Evolutionary conservation across 176 grass and related monocot species (phyloP).

Genomic region (Aegilops bicornis): DNA sequence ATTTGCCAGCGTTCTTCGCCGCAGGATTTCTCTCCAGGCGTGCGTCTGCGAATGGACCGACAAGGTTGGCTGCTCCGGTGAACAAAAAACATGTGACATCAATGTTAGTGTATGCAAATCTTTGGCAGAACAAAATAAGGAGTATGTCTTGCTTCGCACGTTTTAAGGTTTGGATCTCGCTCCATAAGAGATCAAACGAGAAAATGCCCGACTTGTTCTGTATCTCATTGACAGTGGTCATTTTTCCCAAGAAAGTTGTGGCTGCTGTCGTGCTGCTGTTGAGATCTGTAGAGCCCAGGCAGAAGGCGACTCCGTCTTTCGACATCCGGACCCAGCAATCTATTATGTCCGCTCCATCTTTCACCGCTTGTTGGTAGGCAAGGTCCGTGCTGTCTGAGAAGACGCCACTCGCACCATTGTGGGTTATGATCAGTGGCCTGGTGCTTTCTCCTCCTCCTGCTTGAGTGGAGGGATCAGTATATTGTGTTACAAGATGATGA

Average conservation of each 20-base stretch:
- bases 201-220: constrained; percentile 69
- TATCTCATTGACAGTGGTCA: constrained; percentile 50
- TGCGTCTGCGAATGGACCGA: constrained; percentile 46
- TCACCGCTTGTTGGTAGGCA: constrained; percentile 58
- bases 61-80: constrained; percentile 42
- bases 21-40: constrained; percentile 66
- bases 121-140: neutral
- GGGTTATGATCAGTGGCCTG: constrained; percentile 66
- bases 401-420: constrained; percentile 60
- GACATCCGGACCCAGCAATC: constrained; percentile 88
- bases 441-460: neutral
- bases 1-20: constrained; percentile 70
- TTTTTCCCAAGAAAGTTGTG: constrained; percentile 44
- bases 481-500: neutral
- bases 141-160: constrained; percentile 35
- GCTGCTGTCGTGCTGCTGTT: constrained; percentile 48
- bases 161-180: constrained; percentile 77
- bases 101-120: constrained; percentile 1
- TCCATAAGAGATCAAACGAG: constrained; percentile 85
- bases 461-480: neutral
- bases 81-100: neutral
- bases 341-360: constrained; percentile 59
- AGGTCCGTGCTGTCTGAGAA: constrained; percentile 59
- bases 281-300: constrained; percentile 66
- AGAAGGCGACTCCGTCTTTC: constrained; percentile 74